Percentiles rank a stretch among this genome's conserved stretches.
Conservation (phyloP, 2,329 filamentous ascomycete species). For the Aspergillus oerlinghausenensis region DNA sequence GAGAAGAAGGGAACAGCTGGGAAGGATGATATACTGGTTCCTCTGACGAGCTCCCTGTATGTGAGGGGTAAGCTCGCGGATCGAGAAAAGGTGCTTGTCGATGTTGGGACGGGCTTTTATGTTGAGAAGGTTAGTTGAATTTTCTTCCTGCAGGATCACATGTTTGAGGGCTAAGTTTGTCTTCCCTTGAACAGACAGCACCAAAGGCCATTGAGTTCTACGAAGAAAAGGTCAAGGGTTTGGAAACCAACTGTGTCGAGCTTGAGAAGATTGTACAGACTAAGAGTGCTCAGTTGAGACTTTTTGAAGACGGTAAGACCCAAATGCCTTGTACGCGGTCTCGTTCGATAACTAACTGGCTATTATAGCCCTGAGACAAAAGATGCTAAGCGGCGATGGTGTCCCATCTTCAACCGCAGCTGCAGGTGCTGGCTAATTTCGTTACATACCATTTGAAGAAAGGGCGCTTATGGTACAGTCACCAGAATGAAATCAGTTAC, state of each 20-base stretch:
- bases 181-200: constrained; percentile 40
- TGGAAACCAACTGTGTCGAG: constrained; percentile 61
- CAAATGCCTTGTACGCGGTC: not conserved
- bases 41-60: constrained; percentile 90
- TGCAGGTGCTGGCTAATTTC: constrained; percentile 20
- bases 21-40: constrained; percentile 68
- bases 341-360: constrained; percentile 14
- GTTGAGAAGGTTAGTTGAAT: constrained; percentile 70
- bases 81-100: constrained; percentile 75
- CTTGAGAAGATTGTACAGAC: constrained; percentile 63
- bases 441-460: not conserved
- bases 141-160: not conserved
- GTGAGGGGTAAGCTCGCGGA: constrained; percentile 76
- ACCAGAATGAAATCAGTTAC: not conserved
- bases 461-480: not conserved
- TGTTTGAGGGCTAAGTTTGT: constrained; percentile 4
- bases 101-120: constrained; percentile 90
- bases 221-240: constrained; percentile 61
- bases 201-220: constrained; percentile 64
- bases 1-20: constrained; percentile 31
- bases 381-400: constrained; percentile 45
- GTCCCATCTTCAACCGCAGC: constrained; percentile 26
- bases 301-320: constrained; percentile 78
- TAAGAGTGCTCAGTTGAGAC: constrained; percentile 78
- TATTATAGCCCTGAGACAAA: constrained; percentile 47